Evolutionary conservation across 192 early-diverging fungal species (phyloP), one percentile per base, ranked within the genome.

Genomic region (Coemansia sp.): DNA sequence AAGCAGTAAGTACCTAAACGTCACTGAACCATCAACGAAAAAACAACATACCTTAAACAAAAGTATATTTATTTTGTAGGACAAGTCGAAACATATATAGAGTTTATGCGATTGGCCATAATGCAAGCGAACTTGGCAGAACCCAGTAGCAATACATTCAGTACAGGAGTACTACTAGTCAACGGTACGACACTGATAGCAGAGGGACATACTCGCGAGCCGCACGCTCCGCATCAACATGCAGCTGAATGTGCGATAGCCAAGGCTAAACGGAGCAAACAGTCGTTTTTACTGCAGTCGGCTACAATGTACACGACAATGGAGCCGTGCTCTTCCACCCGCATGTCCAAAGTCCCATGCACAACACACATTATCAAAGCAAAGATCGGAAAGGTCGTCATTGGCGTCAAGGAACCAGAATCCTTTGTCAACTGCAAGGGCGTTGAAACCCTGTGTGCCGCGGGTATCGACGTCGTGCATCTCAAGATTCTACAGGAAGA

Each of bases 231-330:
- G 0, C 30, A 55, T 7, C 57, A 61, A 3, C 78, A 80, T 39
- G 78, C 78, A 1, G 73, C 78, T 0, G 78, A 64, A 26, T 43
- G 26, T 2, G 70, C 78, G 26, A 66, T 80, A 19, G 43, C 39
- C 37, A 75, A 75, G 64, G 78, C 78, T 3, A 72, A 32, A 1
- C 19, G 35, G 19, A 33, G 55, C 32, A 43, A 39, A 8, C 37
- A 53, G n/a, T 21, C 66, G 4, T 39, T 59, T 17, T 10, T 76
- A 9, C 30, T 80, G 8, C 37, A 14, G 14, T 88, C 87, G 21
- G 70, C 87, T 6, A 91, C 89, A 19, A 90, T 96, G 74, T 99
- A 97, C 72, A 94, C 95, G 28, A 99, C 97, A 6, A 99, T 99
- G 97, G 97, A 99, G 72, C 97, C 97, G 0, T 99, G 97, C 77